Conservation (phyloP, 768 basidiomycete species). For the Sutorius australiensis region DNA sequence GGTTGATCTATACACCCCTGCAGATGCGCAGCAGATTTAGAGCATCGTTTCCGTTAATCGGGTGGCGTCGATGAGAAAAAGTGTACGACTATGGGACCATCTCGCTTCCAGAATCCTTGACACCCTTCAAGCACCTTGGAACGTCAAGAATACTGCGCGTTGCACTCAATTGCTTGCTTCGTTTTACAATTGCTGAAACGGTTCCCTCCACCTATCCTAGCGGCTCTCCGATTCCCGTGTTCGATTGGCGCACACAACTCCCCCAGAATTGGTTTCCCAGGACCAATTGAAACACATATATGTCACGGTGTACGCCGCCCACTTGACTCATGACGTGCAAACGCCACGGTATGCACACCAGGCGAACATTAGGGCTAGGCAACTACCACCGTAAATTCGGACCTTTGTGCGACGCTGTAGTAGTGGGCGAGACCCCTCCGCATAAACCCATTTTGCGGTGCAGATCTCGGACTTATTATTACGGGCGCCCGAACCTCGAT, state of each 20-base stretch:
- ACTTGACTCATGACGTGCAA: not conserved
- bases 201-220: not conserved
- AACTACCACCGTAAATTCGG: not conserved
- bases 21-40: not conserved
- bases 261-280: not conserved
- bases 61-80: not conserved
- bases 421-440: not conserved
- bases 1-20: not conserved
- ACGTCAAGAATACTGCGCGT: not conserved
- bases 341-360: not conserved
- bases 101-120: not conserved
- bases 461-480: too few species aligned
- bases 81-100: not conserved
- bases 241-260: not conserved
- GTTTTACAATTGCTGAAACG: not conserved
- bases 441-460: not conserved
- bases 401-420: not conserved
- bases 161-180: not conserved
- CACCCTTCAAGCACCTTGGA: not conserved
- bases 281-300: not conserved
- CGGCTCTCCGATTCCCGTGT: not conserved
- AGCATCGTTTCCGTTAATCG: not conserved
- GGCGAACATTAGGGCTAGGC: not conserved
- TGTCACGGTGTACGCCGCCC: not conserved
- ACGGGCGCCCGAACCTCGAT: not conserved